phyloP scores from a whole-genome alignment of 129 eudicot genomes.

The Arctium minus region DNA sequence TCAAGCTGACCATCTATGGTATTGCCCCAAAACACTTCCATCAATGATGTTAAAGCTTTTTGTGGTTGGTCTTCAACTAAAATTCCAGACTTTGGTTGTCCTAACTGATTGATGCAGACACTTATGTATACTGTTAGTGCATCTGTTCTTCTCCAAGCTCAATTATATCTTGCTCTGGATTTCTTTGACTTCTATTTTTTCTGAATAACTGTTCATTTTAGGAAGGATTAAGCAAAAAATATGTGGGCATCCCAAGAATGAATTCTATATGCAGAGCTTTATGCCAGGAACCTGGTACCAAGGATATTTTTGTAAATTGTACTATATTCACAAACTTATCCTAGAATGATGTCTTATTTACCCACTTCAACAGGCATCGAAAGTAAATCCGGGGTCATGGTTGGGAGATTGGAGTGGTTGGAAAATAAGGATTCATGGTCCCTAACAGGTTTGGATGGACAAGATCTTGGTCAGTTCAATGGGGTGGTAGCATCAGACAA shows the following conservation, averaged over 20 bases:
- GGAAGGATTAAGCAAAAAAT: conserved; percentile 73
- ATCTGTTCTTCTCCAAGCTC: neutral
- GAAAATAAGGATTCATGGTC: conserved; percentile 66
- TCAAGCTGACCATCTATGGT: too few relatives aligned
- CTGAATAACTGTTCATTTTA: conserved; percentile 34
- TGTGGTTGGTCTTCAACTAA: neutral
- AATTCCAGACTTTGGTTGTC: neutral
- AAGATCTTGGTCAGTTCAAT: conserved; percentile 66
- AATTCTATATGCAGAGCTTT: conserved; percentile 89
- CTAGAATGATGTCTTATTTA: neutral
- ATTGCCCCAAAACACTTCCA: too few relatives aligned
- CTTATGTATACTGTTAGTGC: neutral
- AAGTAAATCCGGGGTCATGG: conserved; percentile 66
- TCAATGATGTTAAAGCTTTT: neutral
- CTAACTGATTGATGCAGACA: neutral
- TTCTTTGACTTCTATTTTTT: conserved; percentile 15
- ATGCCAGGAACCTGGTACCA: conserved; percentile 68
- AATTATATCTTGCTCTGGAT: neutral
- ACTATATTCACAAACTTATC: neutral
- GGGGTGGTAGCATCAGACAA: conserved; percentile 93
- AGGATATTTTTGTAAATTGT: neutral
- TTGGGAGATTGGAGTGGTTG: conserved; percentile 82
- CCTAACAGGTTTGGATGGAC: conserved; percentile 58
- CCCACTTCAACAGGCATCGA: conserved; percentile 56
- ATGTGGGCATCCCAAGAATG: conserved; percentile 93